Base-by-base conservation (phyloP, 805 yeast species). In the Yarrowia sp. region DNA sequence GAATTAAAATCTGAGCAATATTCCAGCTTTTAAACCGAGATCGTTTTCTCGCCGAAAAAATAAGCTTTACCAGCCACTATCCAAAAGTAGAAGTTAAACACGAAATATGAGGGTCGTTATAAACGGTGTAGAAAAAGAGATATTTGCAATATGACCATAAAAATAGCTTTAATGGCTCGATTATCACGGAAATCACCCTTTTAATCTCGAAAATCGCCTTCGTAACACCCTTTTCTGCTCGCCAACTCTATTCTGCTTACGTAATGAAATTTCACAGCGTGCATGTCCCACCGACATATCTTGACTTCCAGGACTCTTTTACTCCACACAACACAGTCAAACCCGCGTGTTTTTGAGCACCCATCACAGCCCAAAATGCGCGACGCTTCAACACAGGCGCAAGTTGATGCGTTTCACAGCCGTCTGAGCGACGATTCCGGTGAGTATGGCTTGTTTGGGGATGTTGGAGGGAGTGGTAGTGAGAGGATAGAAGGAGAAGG, bases 351-450 rank as follows among this genome's bases (percentile, higher is more conserved):
- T 21, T 48, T 32, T 12, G 10, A 12, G 14, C 38, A 12, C 24
- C 14, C n/a, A 4, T 12, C 5, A 12, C 12, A 19, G 43, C 22
- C 22, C 22, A 52, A 52, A 38, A 54, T 54, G 61, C 61, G 61
- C 26, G 61, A 54, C 35, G 46, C 61, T 11, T 11, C 61, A 36
- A 54, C 46, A 35, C 44, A 54, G 46, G 61, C 61, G 61, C 61
- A 54, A 32, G 61, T 54, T 38, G 61, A 54, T 38, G 61, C 46
- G 24, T 54, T 54, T 17, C 46, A 54, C 46, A 26, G 46, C 61
- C 61, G 61, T 54, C 61, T 54, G 46, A 38, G 44, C 46, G 61
- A 54, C 26, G 61, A 54, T 24, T 36, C 61, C 14, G 61, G 61
- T 54, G 61, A 54, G 61, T 54, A 49, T 4, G 22, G 22, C 8